phyloP scores from a whole-genome alignment of 306 rosid species.

The Lupinus albus region DNA sequence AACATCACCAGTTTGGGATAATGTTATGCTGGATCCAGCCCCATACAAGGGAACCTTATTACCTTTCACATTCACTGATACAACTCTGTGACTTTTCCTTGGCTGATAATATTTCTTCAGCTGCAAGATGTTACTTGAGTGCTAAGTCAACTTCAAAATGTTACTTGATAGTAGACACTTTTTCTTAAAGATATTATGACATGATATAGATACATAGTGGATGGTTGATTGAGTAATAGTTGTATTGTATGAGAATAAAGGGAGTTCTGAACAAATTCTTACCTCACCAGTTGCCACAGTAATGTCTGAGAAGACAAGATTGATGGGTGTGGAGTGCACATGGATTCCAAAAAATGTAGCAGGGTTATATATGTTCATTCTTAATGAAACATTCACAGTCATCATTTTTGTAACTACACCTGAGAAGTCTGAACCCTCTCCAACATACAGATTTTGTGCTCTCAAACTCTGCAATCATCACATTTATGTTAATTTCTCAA shows the following conservation, averaged over 20 bases:
- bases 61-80: constrained; percentile 60
- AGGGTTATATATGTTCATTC: constrained; percentile 75
- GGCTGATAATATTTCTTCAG: constrained; percentile 85
- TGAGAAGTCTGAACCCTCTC: constrained; percentile 78
- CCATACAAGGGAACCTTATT: constrained; percentile 85
- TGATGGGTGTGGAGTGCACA: constrained; percentile 70
- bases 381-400: constrained; percentile 77
- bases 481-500: neutral
- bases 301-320: constrained; percentile 73
- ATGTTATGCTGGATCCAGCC: constrained; percentile 63
- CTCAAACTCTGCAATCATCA: constrained; percentile 69
- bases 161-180: neutral
- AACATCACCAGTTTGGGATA: constrained; percentile 51
- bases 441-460: constrained; percentile 68
- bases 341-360: constrained; percentile 91
- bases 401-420: constrained; percentile 83
- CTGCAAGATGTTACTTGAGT: constrained; percentile 52
- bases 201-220: too few species aligned
- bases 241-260: neutral
- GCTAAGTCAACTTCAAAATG: too few species aligned
- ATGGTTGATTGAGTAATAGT: too few species aligned
- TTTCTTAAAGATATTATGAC: too few species aligned
- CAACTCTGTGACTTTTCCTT: constrained; percentile 66
- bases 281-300: constrained; percentile 86
- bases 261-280: constrained; percentile 1